Conservation (phyloP, 140 eudicot species). For the Senecio squalidus region DNA sequence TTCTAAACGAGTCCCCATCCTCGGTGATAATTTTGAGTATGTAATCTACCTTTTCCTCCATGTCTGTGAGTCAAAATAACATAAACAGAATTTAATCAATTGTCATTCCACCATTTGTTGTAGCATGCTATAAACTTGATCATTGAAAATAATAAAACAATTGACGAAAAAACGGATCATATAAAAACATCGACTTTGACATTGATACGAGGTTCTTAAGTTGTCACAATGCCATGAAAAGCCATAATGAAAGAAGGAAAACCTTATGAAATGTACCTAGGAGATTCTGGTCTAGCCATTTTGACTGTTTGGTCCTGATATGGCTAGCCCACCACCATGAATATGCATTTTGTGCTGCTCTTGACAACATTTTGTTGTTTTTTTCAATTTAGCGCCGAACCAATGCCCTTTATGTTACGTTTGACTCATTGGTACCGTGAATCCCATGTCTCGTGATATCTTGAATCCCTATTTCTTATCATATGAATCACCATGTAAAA, state of each 20-base stretch:
- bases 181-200: too few species aligned
- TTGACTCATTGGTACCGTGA: neutral
- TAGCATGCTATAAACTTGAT: too few species aligned
- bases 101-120: too few species aligned
- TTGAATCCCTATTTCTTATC: neutral
- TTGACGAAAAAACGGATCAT: too few species aligned
- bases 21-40: conserved; percentile 53
- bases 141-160: too few species aligned
- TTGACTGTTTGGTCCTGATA: conserved; percentile 64
- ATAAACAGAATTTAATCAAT: too few species aligned
- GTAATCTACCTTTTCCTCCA: conserved; percentile 66
- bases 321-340: conserved; percentile 90
- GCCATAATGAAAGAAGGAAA: too few species aligned
- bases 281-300: conserved; percentile 68
- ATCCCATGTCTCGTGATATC: neutral
- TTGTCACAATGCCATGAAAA: too few species aligned
- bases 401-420: neutral
- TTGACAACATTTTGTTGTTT: conserved; percentile 67
- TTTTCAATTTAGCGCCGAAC: neutral
- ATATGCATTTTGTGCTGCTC: conserved; percentile 67
- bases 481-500: neutral
- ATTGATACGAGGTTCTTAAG: too few species aligned
- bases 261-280: conserved; percentile 40
- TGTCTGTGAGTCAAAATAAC: conserved; percentile 33
- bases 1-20: conserved; percentile 64